Evolutionary conservation across 2,329 filamentous ascomycete species (phyloP).

Genomic region (Aspergillus candidus): DNA sequence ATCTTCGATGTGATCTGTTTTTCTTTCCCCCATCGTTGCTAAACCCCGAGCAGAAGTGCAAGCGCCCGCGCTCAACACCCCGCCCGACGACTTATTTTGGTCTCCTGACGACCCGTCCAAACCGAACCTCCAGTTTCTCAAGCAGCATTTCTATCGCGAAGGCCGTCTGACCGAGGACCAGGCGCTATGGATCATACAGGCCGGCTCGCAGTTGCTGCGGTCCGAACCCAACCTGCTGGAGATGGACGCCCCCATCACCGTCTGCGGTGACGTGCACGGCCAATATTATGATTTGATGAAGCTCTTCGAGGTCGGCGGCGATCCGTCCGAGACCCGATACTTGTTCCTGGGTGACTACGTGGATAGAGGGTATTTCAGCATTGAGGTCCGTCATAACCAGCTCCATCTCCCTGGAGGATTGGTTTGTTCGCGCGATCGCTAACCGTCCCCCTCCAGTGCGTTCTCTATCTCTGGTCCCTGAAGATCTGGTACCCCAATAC

Average conservation of each 20-base stretch:
- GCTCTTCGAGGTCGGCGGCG: conserved; percentile 95
- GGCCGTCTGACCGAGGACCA: conserved; percentile 95
- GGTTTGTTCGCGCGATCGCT: conserved; percentile 2
- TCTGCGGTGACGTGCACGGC: conserved; percentile 96
- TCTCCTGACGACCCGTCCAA: conserved; percentile 78
- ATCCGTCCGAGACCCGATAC: conserved; percentile 92
- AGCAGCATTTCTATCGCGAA: conserved; percentile 97
- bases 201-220: conserved; percentile 79
- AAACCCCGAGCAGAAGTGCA: conserved; percentile 67
- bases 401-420: background rate
- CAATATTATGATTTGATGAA: conserved; percentile 99
- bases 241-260: conserved; percentile 98
- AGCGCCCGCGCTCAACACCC: conserved; percentile 88
- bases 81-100: conserved; percentile 91
- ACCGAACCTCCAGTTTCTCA: conserved; percentile 88
- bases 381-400: conserved; percentile 56
- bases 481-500: conserved; percentile 99
- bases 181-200: conserved; percentile 87
- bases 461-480: conserved; percentile 92
- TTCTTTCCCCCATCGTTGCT: background rate
- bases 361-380: conserved; percentile 96
- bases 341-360: conserved; percentile 98
- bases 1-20: conserved; percentile 8
- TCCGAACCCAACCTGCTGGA: conserved; percentile 92
- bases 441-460: conserved; percentile 54